These are phyloP conservation scores for Colletotrichum limetticola DNA, from an alignment of 2,329 filamentous ascomycete genomes.

Conservation along the genomic window DNA sequence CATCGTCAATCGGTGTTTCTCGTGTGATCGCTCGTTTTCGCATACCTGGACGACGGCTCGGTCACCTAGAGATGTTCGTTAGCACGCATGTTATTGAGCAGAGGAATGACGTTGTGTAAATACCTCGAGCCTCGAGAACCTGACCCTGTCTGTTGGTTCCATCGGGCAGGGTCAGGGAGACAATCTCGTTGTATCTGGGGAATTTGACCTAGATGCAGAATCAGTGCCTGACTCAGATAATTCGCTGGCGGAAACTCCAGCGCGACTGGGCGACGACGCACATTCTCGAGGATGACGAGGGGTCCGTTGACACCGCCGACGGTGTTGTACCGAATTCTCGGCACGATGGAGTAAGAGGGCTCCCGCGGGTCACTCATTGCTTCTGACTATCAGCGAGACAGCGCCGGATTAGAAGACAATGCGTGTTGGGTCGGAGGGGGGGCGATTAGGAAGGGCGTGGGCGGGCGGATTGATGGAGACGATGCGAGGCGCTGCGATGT, in stretches of 20 bases:
- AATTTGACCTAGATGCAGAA: conserved; percentile 84
- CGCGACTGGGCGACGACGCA: conserved; percentile 55
- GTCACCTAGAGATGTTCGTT: conserved; percentile 69
- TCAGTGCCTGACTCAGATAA: neutral
- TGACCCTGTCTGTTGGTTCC: conserved; percentile 93
- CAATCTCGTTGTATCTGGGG: conserved; percentile 97
- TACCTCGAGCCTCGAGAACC: conserved; percentile 97
- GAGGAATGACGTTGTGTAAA: conserved; percentile 38
- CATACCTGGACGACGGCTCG: conserved; percentile 93
- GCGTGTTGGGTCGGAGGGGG: conserved; percentile 33
- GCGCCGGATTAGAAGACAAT: conserved; percentile 30
- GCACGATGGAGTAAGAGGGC: conserved; percentile 68
- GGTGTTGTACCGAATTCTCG: conserved; percentile 91
- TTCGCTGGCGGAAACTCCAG: conserved; percentile 28
- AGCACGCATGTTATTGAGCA: conserved; percentile 35
- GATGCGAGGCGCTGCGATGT: conserved; percentile 30
- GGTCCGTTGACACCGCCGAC: conserved; percentile 98
- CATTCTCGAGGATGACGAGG: conserved; percentile 97
- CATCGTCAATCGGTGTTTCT: conserved; percentile 40
- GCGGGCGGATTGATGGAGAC: conserved; percentile 28
- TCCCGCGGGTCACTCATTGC: conserved; percentile 67
- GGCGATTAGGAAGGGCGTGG: conserved; percentile 29
- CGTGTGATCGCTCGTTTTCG: conserved; percentile 25
- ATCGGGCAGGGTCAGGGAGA: conserved; percentile 94
- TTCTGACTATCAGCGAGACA: conserved; percentile 42